Evolutionary conservation across 2,329 filamentous ascomycete species (phyloP).

Genomic region (Trichophyton equinum): DNA sequence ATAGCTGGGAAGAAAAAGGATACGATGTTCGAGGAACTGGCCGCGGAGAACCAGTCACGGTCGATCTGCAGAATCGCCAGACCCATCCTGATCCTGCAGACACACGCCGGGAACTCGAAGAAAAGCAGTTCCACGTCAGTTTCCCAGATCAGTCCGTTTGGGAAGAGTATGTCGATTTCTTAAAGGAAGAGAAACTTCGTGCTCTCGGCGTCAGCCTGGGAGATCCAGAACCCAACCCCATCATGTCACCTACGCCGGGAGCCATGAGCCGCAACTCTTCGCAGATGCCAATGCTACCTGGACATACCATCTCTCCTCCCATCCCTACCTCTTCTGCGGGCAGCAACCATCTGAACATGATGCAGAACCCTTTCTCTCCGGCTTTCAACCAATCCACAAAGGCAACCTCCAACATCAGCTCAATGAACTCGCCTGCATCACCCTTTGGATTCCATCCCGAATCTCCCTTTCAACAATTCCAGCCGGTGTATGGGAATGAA

Average conservation of each 20-base stretch:
- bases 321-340: slow-evolving; percentile 65
- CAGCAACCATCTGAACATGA: slow-evolving; percentile 52
- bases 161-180: slow-evolving; percentile 67
- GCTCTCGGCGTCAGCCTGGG: slow-evolving; percentile 77
- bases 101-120: slow-evolving; percentile 23
- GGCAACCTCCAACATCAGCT: slow-evolving; percentile 50
- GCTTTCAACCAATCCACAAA: slow-evolving; percentile 47
- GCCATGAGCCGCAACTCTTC: slow-evolving; percentile 55
- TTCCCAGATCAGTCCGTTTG: slow-evolving; percentile 44
- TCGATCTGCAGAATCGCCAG: slow-evolving; percentile 29
- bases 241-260: slow-evolving; percentile 51
- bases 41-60: slow-evolving; percentile 19
- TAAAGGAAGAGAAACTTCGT: slow-evolving; percentile 83
- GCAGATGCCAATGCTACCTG: slow-evolving; percentile 47
- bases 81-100: slow-evolving; percentile 32
- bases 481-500: slow-evolving; percentile 43
- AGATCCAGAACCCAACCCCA: slow-evolving; percentile 54
- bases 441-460: slow-evolving; percentile 47
- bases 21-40: slow-evolving; percentile 33
- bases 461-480: slow-evolving; percentile 12
- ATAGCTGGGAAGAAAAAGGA: slow-evolving; percentile 32
- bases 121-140: slow-evolving; percentile 25
- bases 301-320: slow-evolving; percentile 71
- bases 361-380: slow-evolving; percentile 50
- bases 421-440: slow-evolving; percentile 60